Evolutionary conservation across 441 rosid genomes (phyloP).

Genomic region (Adansonia grandidieri): DNA sequence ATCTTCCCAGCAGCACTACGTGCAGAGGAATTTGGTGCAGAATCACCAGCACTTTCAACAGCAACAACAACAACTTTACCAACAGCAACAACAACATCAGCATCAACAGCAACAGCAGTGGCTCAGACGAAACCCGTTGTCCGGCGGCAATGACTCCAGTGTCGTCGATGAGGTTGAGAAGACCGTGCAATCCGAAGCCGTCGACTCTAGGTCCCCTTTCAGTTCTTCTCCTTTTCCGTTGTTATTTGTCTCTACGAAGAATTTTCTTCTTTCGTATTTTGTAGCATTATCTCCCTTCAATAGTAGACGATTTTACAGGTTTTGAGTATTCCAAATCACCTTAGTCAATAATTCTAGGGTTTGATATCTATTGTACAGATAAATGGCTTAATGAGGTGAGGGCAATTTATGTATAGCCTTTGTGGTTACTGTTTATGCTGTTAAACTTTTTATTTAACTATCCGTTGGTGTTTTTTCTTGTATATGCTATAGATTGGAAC

Average conservation of each 20-base stretch:
- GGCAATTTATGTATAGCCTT: neutral
- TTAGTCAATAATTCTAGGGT: neutral
- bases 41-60: constrained; percentile 56
- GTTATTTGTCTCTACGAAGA: neutral
- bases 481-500: neutral
- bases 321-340: constrained; percentile 13
- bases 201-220: constrained; percentile 64
- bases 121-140: constrained; percentile 73
- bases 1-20: constrained; percentile 75
- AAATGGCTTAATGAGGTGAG: neutral
- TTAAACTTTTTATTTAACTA: neutral
- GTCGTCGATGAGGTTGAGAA: constrained; percentile 75
- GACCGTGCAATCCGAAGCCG: constrained; percentile 78
- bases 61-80: constrained; percentile 29
- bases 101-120: constrained; percentile 56
- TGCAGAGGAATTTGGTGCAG: constrained; percentile 67
- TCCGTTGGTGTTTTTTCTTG: neutral
- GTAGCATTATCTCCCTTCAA: constrained; percentile 5
- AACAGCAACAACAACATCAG: constrained; percentile 34
- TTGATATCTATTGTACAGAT: neutral
- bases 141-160: constrained; percentile 52
- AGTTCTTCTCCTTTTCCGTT: neutral
- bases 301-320: neutral
- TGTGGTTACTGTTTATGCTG: neutral
- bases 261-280: neutral